Base-by-base conservation (phyloP, 1,139 yeast species). In the Casaregolazyma lundiana region DNA sequence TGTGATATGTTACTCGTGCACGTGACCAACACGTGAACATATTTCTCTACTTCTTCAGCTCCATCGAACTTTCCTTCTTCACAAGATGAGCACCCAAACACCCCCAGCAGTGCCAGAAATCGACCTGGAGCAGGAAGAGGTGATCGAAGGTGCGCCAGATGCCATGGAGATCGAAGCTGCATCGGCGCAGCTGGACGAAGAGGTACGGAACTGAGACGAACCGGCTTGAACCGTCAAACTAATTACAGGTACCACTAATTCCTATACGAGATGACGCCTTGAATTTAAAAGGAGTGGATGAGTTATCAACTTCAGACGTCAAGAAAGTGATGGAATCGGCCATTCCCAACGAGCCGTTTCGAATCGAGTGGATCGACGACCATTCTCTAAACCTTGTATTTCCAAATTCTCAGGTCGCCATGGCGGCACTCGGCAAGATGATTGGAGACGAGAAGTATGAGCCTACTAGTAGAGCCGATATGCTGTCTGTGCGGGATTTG, bases 301-400 rank as follows among this genome's bases (percentile, higher is more conserved):
- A 75, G 44, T 68, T 84, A 51, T 76, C 84, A 36, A 81, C 88
- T 2, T 72, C 75, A 40, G 84, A 82, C 48, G 77, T 84, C 51
- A 78, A 80, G 58, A 64, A 71, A 15, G 84, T 73, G 57, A 64
- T 82, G 15, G 77, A 77, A 46, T 65, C 68, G 47, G 75, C 77
- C 56, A 58, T 80, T 43, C 77, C 77, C 54, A 64, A 56, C 20
- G 57, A 55, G 17, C 62, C 62, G 17, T 80, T 76, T 61, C 66
- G 70, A 44, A 64, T 83, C 21, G 82, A 84, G 57, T 84, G 94
- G 94, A 73, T 84, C 40, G 78, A 84, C 58, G 94, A 84, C 60
- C 60, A 75, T 13, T 68, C 78, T 1, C 74, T 81, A 21, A 79
- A 78, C 49, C 61, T 81, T 13, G 78, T 74, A 2, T 84, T 79